Base-by-base conservation (phyloP, 139 green algal species). In the Edaphochlamys debaryana region DNA sequence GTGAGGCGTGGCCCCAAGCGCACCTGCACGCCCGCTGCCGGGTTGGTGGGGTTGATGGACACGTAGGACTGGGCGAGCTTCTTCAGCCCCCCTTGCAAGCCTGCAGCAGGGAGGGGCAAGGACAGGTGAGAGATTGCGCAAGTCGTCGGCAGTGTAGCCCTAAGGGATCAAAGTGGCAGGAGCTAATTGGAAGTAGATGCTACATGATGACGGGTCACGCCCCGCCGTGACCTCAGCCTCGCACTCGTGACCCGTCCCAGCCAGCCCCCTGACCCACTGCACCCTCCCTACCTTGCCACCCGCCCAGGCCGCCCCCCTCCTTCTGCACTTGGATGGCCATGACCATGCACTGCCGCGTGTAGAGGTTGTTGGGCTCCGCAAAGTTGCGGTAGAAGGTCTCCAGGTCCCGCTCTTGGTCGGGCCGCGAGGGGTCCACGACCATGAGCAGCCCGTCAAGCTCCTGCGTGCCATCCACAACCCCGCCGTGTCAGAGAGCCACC, bases 321-420 rank as follows among this genome's bases (percentile, higher is more conserved):
- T 91, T 93, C 60, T 86, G 83, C 56, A 92, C 54, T 58, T 87
- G 67, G 60, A 86, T 72, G 17, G 67, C 90, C 54, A 94, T 74
- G 11, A 89, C 78, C 85, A 92, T 84, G 81, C 90, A 94, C 69
- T 94, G 90, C 79, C 90, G 89, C 60, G 90, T 91, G 37, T 90
- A 90, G n/a, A 94, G 79, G 67, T 76, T 86, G 79, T 89, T 87
- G 27, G 88, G 88, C 85, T 94, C 88, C 27, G 88, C 90, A 86
- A 92, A 94, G 69, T 88, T 89, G 52, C 88, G 79, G 74, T 91
- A 91, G 8, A 92, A 84, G 67, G 78, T 74, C 70, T 94, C 90
- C 66, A 94, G 85, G 70, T 92, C 86, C 48, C 78, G 79, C 79
- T 92, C 90, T 48, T 90, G 87, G 63, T 92, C 90, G 20, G 87